A percentile compares a stretch with the other conserved stretches of the same genome.
phyloP scores from a whole-genome alignment of 129 eudicot species.

The Oenanthe sinensis region DNA sequence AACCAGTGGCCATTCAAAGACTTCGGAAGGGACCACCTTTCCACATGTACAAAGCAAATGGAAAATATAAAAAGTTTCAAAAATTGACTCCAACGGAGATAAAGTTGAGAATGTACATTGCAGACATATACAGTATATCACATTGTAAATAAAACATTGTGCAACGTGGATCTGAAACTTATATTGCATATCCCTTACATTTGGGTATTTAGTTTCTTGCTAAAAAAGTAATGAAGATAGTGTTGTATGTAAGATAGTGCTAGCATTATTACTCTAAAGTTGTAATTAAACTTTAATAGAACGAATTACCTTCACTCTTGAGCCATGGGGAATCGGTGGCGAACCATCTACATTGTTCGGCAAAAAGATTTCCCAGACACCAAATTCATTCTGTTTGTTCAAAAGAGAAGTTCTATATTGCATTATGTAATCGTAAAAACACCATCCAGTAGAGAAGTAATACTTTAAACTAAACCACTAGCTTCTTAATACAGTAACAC shows the following conservation, averaged over 20 bases:
- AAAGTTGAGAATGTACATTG: not conserved
- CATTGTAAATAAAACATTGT: not conserved
- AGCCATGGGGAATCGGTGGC: constrained; percentile 95
- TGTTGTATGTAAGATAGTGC: not conserved
- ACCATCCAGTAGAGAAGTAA: not conserved
- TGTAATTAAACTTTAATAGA: not conserved
- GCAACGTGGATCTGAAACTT: not conserved
- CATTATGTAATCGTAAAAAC: not conserved
- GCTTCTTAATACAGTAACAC: not conserved
- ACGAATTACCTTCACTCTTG: constrained; percentile 73
- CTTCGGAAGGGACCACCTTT: not conserved
- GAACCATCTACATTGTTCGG: constrained; percentile 95
- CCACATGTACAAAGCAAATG: not conserved
- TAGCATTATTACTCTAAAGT: not conserved
- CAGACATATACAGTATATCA: not conserved
- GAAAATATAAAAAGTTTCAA: not conserved
- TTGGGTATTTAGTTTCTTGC: not conserved
- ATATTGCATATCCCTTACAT: not conserved
- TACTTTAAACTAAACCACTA: not conserved
- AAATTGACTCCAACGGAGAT: not conserved
- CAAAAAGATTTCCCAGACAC: constrained; percentile 96
- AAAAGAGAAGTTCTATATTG: not conserved
- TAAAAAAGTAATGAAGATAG: not conserved
- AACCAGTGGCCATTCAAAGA: not conserved
- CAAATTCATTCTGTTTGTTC: constrained; percentile 70